These are phyloP conservation scores for Apiotrichum gracile DNA, from an alignment of 1,284 basidiomycete species.

Conservation along the genomic window DNA sequence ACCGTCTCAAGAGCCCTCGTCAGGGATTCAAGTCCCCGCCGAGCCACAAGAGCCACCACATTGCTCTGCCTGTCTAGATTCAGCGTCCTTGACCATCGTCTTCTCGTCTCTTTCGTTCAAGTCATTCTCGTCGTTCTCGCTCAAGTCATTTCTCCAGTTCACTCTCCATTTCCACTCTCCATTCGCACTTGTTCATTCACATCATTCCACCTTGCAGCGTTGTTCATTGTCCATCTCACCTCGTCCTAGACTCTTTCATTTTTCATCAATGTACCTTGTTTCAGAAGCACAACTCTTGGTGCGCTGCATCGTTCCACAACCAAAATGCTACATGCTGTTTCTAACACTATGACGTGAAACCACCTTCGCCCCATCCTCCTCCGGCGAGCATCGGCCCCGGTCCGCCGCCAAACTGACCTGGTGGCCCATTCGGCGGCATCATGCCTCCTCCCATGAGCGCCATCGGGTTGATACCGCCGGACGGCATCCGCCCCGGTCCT, in stretches of 20 bases:
- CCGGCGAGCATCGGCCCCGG: constrained; percentile 8
- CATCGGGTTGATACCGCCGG: constrained; percentile 6
- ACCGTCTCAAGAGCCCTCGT: constrained; percentile 1
- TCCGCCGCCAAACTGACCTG: background rate
- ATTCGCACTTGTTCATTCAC: no score
- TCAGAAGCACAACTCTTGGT: no score
- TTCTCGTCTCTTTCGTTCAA: background rate
- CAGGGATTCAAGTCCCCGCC: no score
- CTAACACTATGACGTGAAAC: background rate
- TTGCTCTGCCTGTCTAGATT: background rate
- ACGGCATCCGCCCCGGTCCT: background rate
- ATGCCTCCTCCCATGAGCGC: constrained; percentile 8
- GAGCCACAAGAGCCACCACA: no score
- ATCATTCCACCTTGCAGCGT: no score
- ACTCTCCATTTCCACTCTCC: no score
- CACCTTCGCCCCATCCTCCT: constrained; percentile 4
- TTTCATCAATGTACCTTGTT: background rate
- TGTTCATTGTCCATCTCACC: background rate
- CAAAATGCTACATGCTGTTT: no score
- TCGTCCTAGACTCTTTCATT: no score
- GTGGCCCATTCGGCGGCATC: background rate
- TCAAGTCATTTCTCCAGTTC: background rate
- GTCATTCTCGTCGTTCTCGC: background rate
- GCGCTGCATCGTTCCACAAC: no score
- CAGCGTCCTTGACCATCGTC: background rate